Evolutionary conservation across 352 stramenopile species (phyloP).

Genomic region (Pythium sp.): DNA sequence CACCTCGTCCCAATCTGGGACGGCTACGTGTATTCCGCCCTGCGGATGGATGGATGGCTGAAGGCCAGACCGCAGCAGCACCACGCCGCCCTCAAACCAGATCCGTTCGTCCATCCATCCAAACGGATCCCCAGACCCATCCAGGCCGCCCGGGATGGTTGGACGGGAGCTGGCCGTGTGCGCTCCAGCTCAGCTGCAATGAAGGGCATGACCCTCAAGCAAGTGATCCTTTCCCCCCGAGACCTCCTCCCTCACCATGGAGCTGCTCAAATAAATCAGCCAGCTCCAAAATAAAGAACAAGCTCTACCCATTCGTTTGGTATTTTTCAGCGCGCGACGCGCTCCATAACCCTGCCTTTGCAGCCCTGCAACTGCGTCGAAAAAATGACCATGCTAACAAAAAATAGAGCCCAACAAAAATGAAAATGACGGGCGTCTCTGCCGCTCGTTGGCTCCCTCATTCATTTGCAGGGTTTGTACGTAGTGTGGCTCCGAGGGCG

Average conservation of each 20-base stretch:
- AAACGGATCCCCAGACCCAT: background rate
- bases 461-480: background rate
- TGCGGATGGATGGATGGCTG: slow-evolving; percentile 3
- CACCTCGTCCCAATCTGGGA: background rate
- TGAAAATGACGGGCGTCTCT: background rate
- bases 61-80: background rate
- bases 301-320: background rate
- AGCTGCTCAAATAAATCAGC: background rate
- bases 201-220: background rate
- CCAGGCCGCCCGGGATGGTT: background rate
- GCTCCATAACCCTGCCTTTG: background rate
- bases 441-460: background rate
- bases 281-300: background rate
- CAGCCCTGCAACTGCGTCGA: background rate
- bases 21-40: background rate
- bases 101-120: slow-evolving; percentile 1
- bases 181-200: background rate
- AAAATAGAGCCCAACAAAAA: background rate
- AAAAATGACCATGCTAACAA: background rate
- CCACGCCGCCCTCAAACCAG: background rate
- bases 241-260: background rate
- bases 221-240: background rate
- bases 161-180: background rate
- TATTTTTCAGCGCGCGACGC: background rate
- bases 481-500: background rate